Conservation (phyloP, 2,329 filamentous ascomycete genomes). For the Ceratocystis variospora region DNA sequence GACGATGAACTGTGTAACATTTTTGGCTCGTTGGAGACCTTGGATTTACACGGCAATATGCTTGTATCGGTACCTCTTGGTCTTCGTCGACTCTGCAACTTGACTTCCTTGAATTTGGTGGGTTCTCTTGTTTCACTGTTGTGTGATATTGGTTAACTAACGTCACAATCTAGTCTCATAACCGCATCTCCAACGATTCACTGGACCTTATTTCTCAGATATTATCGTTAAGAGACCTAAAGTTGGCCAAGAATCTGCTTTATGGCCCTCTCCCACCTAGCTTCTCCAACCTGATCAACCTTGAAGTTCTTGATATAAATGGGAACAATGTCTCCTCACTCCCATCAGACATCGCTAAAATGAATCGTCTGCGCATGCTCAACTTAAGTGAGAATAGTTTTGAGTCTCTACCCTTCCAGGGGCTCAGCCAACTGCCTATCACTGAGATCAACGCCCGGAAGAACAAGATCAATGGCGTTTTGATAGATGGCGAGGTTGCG, state of each 20-base stretch:
- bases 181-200: slow-evolving; percentile 58
- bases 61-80: slow-evolving; percentile 61
- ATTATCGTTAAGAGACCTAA: slow-evolving; percentile 59
- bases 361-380: slow-evolving; percentile 57
- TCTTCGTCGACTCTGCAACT: slow-evolving; percentile 53
- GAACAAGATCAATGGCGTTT: slow-evolving; percentile 60
- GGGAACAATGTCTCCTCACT: slow-evolving; percentile 63
- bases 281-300: slow-evolving; percentile 49
- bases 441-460: slow-evolving; percentile 61
- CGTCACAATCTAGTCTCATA: slow-evolving; percentile 48
- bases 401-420: slow-evolving; percentile 53
- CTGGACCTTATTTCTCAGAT: slow-evolving; percentile 65
- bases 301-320: slow-evolving; percentile 73
- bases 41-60: slow-evolving; percentile 79
- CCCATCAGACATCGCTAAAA: slow-evolving; percentile 50
- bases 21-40: slow-evolving; percentile 65
- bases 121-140: slow-evolving; percentile 23
- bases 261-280: slow-evolving; percentile 50
- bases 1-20: slow-evolving; percentile 55
- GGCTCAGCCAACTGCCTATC: slow-evolving; percentile 53
- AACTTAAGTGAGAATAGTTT: slow-evolving; percentile 73
- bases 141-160: slow-evolving; percentile 1
- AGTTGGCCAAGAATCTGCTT: slow-evolving; percentile 63
- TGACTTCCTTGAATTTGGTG: slow-evolving; percentile 74
- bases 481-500: slow-evolving; percentile 51